Conservation (phyloP, 78 protist genomes). For the Pelomyxa schiedti region DNA sequence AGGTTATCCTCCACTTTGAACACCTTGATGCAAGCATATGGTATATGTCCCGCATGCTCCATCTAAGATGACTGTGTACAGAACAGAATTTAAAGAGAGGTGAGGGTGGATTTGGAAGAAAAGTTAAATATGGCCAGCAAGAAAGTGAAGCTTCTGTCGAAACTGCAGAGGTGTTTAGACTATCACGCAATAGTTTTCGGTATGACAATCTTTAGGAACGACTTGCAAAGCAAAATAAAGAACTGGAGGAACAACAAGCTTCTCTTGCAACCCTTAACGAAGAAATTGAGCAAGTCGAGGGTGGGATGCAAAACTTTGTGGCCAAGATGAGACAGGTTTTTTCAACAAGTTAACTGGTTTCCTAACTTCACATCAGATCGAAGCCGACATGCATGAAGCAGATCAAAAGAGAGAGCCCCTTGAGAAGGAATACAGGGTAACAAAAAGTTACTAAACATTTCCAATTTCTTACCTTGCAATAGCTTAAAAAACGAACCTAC, state of each 20-base stretch:
- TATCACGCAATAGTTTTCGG: too few species aligned
- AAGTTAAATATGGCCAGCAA: too few species aligned
- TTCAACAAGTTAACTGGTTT: constrained; percentile 20
- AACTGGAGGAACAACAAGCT: constrained; percentile 7
- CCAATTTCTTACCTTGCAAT: too few species aligned
- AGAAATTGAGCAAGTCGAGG: background rate
- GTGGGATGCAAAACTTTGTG: background rate
- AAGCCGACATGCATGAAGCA: constrained; percentile 16
- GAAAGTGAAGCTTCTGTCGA: too few species aligned
- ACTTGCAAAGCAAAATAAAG: constrained; percentile 21
- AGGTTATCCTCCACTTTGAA: background rate
- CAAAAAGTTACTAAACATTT: too few species aligned
- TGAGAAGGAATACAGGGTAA: constrained; percentile 36
- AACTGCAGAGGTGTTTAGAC: background rate
- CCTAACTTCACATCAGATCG: constrained; percentile 15
- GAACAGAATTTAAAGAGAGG: too few species aligned
- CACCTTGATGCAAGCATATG: background rate
- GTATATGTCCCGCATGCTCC: too few species aligned
- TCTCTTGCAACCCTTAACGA: background rate
- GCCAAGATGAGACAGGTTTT: background rate
- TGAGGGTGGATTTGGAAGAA: too few species aligned
- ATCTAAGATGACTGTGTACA: too few species aligned
- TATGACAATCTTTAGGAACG: constrained; percentile 35
- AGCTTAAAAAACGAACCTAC: constrained; percentile 44
- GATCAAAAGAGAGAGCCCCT: constrained; percentile 24